Conservation (phyloP, 148 eudicot genomes). For the Fagopyrum homotropicum region DNA sequence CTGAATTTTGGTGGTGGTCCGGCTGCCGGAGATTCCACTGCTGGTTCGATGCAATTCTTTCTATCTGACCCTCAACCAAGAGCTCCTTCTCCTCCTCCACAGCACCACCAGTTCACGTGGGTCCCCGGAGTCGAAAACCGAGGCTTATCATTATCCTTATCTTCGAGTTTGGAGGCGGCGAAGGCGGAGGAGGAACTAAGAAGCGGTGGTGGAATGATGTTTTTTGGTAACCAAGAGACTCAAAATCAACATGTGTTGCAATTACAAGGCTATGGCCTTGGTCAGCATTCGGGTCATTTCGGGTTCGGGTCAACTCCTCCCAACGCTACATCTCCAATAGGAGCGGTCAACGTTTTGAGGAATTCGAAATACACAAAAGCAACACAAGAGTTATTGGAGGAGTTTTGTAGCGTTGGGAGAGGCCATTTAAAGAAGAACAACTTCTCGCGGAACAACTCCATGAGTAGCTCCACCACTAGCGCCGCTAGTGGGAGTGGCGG, state of each 20-base stretch:
- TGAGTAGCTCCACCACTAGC: neutral
- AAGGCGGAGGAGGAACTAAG: constrained; percentile 51
- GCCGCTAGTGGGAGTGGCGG: neutral
- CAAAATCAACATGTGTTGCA: constrained; percentile 5
- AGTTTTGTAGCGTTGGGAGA: constrained; percentile 84
- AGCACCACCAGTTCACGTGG: constrained; percentile 3
- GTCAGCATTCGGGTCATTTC: constrained; percentile 25
- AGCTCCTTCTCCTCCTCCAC: constrained; percentile 25
- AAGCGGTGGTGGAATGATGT: constrained; percentile 37
- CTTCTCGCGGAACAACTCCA: constrained; percentile 16
- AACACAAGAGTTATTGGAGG: constrained; percentile 77
- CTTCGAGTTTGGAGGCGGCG: constrained; percentile 48
- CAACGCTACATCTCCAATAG: constrained; percentile 20
- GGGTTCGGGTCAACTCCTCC: constrained; percentile 39
- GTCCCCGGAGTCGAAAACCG: constrained; percentile 34
- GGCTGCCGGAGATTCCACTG: neutral
- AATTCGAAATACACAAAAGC: constrained; percentile 69
- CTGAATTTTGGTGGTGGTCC: constrained; percentile 23
- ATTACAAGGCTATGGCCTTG: neutral
- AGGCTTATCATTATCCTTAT: constrained; percentile 68
- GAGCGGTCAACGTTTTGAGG: constrained; percentile 56
- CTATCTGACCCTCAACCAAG: constrained; percentile 49
- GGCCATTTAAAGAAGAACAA: constrained; percentile 47
- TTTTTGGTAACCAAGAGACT: constrained; percentile 35
- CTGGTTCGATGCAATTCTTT: constrained; percentile 61